These are phyloP conservation scores for Trifolium subterraneum DNA, from an alignment of 306 rosid species.

Conservation along the genomic window DNA sequence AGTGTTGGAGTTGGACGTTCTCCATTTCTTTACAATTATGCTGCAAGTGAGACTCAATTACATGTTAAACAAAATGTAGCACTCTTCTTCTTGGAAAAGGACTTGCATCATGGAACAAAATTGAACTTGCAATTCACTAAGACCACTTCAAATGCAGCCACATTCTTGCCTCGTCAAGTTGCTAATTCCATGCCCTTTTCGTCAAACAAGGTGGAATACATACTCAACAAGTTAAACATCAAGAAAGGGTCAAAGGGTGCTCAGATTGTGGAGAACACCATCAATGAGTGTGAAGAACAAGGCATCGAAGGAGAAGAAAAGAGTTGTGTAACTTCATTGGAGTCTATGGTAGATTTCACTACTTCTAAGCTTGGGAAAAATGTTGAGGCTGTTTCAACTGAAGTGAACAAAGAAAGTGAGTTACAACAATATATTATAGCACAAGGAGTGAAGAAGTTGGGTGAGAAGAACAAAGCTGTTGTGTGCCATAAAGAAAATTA, in stretches of 20 bases:
- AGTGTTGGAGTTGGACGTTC: constrained; percentile 31
- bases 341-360: constrained; percentile 82
- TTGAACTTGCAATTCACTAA: constrained; percentile 62
- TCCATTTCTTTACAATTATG: constrained; percentile 11
- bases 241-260: constrained; percentile 53
- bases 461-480: constrained; percentile 44
- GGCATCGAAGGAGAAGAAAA: constrained; percentile 67
- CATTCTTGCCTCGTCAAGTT: constrained; percentile 60
- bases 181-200: constrained; percentile 75
- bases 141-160: constrained; percentile 32
- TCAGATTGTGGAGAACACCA: constrained; percentile 50
- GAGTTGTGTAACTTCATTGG: constrained; percentile 80
- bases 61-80: constrained; percentile 66
- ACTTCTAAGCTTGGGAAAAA: constrained; percentile 66
- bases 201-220: constrained; percentile 54
- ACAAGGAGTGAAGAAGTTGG: constrained; percentile 52
- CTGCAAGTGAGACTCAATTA: constrained; percentile 43
- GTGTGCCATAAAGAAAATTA: constrained; percentile 74
- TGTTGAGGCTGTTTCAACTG: constrained; percentile 65
- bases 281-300: constrained; percentile 62
- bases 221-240: constrained; percentile 54
- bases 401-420: constrained; percentile 51
- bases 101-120: constrained; percentile 57
- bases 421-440: constrained; percentile 57
- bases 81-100: constrained; percentile 76